Base-by-base conservation (phyloP, 2,329 filamentous ascomycete species). In the Aspergillus phoenicis region DNA sequence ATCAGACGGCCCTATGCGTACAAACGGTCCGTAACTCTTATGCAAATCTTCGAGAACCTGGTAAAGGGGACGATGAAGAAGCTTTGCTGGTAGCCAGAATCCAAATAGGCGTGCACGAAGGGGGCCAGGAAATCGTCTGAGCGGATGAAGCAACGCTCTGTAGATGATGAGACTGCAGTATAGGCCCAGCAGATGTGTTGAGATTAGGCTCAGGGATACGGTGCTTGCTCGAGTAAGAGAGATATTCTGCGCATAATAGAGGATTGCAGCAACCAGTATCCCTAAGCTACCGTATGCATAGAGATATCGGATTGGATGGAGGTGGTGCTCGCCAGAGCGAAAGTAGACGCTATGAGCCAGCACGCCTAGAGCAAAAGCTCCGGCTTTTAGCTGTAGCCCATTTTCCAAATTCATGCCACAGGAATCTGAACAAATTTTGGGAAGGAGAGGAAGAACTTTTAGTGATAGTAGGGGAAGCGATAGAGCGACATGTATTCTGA, bases 1-100 rank as follows among this genome's bases (percentile, higher is more conserved):
- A 7, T 74, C 70, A 8, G 69, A 71, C 2, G 75, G 69, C 4
- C 77, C 77, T 15, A 75, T 65, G 5, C 77, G 68, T 0, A 79
- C 71, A 58, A 73, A 70, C n/a, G 71, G 67, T 7, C 76, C 77
- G 60, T 78, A 71, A 51, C 70, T 61, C 28, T 71, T 62, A 60
- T 80, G 77, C 28, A 78, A 60, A 4, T 61, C 61, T 5, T 67
- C 24, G 70, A 67, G 66, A 8, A 52, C 68, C 11, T 30, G 11
- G 24, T 58, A 39, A 3, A 55, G 41, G 38, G 51, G 49, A 7
- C 57, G 33, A 10, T 48, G 51, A 4, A 28, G 24, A 4, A 57
- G 52, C 10, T 56, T 59, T 4, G 33, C 15, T 8, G 60, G 20
- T 15, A 52, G 47, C 54, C 57, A 78, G 20, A 79, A 56, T 15